These are phyloP conservation scores for Diaporthe australafricana DNA, from an alignment of 2,329 filamentous ascomycete genomes.

Conservation along the genomic window DNA sequence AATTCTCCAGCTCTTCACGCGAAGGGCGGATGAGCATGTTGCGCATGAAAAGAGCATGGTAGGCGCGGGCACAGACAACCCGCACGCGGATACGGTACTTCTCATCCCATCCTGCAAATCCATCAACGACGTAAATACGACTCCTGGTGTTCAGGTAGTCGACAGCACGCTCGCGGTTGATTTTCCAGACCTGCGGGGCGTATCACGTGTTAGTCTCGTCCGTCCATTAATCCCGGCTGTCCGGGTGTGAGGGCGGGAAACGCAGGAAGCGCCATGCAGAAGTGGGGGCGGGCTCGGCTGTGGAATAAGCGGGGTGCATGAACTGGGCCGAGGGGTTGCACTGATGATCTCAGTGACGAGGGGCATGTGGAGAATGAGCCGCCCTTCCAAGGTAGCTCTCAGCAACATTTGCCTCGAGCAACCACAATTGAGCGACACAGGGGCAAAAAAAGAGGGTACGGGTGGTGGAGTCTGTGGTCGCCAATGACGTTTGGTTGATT, in stretches of 20 bases:
- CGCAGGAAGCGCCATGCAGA: conserved; percentile 34
- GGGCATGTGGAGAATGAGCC: conserved; percentile 19
- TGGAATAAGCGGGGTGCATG: conserved; percentile 35
- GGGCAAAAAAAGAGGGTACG: not conserved
- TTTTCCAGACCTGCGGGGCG: conserved; percentile 87
- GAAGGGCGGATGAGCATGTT: conserved; percentile 99
- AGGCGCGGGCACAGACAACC: conserved; percentile 97
- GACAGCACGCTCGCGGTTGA: conserved; percentile 98
- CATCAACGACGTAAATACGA: conserved; percentile 98
- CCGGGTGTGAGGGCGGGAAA: conserved; percentile 11
- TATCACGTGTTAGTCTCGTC: conserved; percentile 45
- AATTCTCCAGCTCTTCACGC: conserved; percentile 92
- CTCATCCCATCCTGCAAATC: conserved; percentile 97
- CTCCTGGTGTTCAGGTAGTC: conserved; percentile 99
- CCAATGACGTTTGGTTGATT: conserved; percentile 38
- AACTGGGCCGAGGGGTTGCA: conserved; percentile 31
- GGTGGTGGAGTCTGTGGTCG: not conserved
- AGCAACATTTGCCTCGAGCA: conserved; percentile 4
- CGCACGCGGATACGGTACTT: conserved; percentile 98
- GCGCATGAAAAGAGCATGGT: conserved; percentile 99
- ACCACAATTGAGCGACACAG: conserved; percentile 16
- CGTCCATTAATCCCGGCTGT: not conserved
- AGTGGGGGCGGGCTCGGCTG: conserved; percentile 26
- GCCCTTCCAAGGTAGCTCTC: conserved; percentile 4
- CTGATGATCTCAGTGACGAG: conserved; percentile 36